Conservation (phyloP, 2,329 filamentous ascomycete genomes). For the Penicillium sp. region DNA sequence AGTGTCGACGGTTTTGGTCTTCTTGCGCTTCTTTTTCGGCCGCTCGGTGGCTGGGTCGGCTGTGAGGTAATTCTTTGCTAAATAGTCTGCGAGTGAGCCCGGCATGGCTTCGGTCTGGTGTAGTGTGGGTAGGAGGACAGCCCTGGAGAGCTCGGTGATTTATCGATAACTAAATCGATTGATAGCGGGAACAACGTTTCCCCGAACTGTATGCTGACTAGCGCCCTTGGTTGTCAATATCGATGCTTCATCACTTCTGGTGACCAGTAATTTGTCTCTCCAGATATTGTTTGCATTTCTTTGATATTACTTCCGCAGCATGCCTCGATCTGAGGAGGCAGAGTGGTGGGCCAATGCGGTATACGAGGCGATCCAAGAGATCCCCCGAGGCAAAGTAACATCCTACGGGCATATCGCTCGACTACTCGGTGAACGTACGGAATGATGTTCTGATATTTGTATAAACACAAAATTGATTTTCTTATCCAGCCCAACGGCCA, state of each 20-base stretch:
- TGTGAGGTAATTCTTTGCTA: constrained; percentile 87
- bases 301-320: constrained; percentile 14
- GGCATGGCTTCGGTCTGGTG: constrained; percentile 16
- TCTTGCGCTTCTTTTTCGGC: constrained; percentile 61
- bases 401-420: constrained; percentile 76
- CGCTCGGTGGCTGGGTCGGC: constrained; percentile 55
- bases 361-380: constrained; percentile 81
- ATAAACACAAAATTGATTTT: neutral
- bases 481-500: constrained; percentile 62
- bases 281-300: neutral
- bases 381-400: constrained; percentile 81
- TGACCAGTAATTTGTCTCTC: no score
- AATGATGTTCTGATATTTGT: neutral
- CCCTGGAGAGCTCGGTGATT: constrained; percentile 2
- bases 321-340: constrained; percentile 51
- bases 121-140: constrained; percentile 3
- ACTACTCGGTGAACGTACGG: constrained; percentile 62
- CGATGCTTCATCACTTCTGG: neutral
- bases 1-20: constrained; percentile 50
- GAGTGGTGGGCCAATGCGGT: constrained; percentile 62
- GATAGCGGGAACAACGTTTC: constrained; percentile 26
- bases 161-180: constrained; percentile 26
- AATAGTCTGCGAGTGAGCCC: constrained; percentile 71
- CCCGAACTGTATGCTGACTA: constrained; percentile 20
- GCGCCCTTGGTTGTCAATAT: constrained; percentile 1